Percentiles rank a stretch among this genome's conserved stretches.
Conservation (phyloP, 371 early-diverging fungal species). For the Conidiobolus incongruus region DNA sequence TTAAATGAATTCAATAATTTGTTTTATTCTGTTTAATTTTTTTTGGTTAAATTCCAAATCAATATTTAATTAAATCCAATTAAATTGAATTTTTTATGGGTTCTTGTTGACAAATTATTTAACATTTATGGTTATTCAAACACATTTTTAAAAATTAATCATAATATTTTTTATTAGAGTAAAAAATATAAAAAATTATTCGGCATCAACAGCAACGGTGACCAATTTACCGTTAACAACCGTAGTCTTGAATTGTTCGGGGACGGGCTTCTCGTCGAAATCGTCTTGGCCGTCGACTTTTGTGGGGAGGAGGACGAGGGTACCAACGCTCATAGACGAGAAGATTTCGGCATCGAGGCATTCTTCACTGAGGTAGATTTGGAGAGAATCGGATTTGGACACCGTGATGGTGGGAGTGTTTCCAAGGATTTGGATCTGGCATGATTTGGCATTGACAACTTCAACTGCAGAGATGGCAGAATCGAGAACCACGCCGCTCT, state of each 20-base stretch:
- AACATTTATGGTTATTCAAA: too few relatives aligned
- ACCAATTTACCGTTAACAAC: constrained; percentile 53
- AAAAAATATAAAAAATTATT: too few relatives aligned
- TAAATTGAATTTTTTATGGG: too few relatives aligned
- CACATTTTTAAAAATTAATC: too few relatives aligned
- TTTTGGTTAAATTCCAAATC: too few relatives aligned
- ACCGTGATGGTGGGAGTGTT: constrained; percentile 62
- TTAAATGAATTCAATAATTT: too few relatives aligned
- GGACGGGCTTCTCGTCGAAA: constrained; percentile 61
- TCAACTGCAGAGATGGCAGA: constrained; percentile 71
- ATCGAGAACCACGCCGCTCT: constrained; percentile 68
- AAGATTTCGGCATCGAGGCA: constrained; percentile 60
- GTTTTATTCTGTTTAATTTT: too few relatives aligned
- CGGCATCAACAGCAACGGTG: constrained; percentile 68
- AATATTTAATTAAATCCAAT: too few relatives aligned
- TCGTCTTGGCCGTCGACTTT: constrained; percentile 45
- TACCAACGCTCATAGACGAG: constrained; percentile 69
- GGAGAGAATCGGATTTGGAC: constrained; percentile 84
- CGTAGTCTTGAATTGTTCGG: constrained; percentile 83
- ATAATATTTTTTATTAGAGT: too few relatives aligned
- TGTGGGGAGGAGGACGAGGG: constrained; percentile 58
- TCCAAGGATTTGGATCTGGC: constrained; percentile 73
- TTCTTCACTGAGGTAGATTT: constrained; percentile 59
- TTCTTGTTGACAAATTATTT: too few relatives aligned
- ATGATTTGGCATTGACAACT: constrained; percentile 70